Percentiles rank a stretch among this genome's conserved stretches.
Conservation (phyloP, 2,329 filamentous ascomycete genomes). For the Pochonia chlamydosporia region DNA sequence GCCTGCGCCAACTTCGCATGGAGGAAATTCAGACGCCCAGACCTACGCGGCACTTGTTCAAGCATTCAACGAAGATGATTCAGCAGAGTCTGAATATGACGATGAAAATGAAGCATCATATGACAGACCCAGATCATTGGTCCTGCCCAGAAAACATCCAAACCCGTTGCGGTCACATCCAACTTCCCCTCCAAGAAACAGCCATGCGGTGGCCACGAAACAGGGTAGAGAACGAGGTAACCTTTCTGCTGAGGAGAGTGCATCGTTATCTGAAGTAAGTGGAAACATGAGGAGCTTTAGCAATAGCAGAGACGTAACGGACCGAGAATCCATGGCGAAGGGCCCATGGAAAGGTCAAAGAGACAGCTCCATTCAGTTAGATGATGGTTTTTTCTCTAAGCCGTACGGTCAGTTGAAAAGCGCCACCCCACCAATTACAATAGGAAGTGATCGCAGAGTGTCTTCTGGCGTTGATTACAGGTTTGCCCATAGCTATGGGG, state of each 20-base stretch:
- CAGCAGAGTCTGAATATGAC: slow-evolving; percentile 35
- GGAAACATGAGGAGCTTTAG: slow-evolving; percentile 38
- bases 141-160: slow-evolving; percentile 30
- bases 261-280: slow-evolving; percentile 39
- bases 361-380: slow-evolving; percentile 45
- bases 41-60: slow-evolving; percentile 43
- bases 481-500: slow-evolving; percentile 19
- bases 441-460: slow-evolving; percentile 46
- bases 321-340: not conserved
- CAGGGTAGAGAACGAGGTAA: slow-evolving; percentile 1
- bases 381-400: slow-evolving; percentile 45
- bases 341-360: slow-evolving; percentile 15
- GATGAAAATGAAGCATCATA: slow-evolving; percentile 27
- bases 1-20: not conserved
- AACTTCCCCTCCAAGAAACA: slow-evolving; percentile 8
- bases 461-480: slow-evolving; percentile 53
- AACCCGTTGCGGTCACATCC: slow-evolving; percentile 52
- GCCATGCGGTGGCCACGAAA: slow-evolving; percentile 14
- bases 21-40: slow-evolving; percentile 29
- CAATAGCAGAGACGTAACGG: slow-evolving; percentile 36
- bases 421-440: slow-evolving; percentile 47
- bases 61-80: slow-evolving; percentile 34
- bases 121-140: slow-evolving; percentile 15
- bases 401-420: slow-evolving; percentile 54
- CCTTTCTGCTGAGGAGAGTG: slow-evolving; percentile 4